Percentiles rank a stretch among this genome's conserved stretches.
Conservation (phyloP, 805 yeast genomes). For the Yarrowia sp. region DNA sequence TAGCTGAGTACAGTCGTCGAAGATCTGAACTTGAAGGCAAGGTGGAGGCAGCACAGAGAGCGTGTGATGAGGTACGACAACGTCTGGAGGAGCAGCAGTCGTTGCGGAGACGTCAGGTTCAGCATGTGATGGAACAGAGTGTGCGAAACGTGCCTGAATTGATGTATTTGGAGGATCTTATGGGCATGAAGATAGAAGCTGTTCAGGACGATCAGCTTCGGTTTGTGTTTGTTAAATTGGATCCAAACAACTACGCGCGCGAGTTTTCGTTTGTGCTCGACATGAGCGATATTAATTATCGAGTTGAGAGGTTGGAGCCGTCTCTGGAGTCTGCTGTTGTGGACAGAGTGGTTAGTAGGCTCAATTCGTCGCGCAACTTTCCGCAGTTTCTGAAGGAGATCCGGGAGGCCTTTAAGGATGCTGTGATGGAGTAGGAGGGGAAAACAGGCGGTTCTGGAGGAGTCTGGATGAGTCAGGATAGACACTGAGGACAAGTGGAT, state of each 20-base stretch:
- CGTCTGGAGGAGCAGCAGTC: slow-evolving; percentile 33
- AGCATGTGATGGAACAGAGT: slow-evolving; percentile 43
- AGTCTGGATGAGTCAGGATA: too few relatives aligned
- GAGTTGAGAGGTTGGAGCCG: slow-evolving; percentile 43
- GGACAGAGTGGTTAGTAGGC: slow-evolving; percentile 28
- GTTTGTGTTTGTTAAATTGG: slow-evolving; percentile 50
- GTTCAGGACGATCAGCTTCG: slow-evolving; percentile 45
- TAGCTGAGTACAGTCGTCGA: slow-evolving; percentile 32
- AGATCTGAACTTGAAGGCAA: not conserved
- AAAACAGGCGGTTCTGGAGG: too few relatives aligned
- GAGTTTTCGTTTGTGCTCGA: slow-evolving; percentile 47
- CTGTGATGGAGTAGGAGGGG: not conserved
- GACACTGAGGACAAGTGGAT: too few relatives aligned
- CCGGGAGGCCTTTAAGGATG: slow-evolving; percentile 31
- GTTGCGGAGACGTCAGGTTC: slow-evolving; percentile 38
- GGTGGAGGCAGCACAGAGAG: not conserved
- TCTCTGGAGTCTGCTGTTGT: slow-evolving; percentile 34
- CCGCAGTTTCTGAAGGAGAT: slow-evolving; percentile 34
- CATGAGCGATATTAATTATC: slow-evolving; percentile 42
- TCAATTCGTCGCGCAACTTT: slow-evolving; percentile 33
- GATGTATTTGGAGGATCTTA: slow-evolving; percentile 47
- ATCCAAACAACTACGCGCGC: slow-evolving; percentile 43
- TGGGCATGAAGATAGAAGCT: slow-evolving; percentile 56
- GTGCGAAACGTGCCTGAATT: slow-evolving; percentile 52
- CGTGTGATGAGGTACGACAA: not conserved